Percentiles rank a stretch among this genome's conserved stretches.
These are phyloP conservation scores for Cucurbita moschata DNA, from an alignment of 306 rosid genomes.

Conservation along the genomic window DNA sequence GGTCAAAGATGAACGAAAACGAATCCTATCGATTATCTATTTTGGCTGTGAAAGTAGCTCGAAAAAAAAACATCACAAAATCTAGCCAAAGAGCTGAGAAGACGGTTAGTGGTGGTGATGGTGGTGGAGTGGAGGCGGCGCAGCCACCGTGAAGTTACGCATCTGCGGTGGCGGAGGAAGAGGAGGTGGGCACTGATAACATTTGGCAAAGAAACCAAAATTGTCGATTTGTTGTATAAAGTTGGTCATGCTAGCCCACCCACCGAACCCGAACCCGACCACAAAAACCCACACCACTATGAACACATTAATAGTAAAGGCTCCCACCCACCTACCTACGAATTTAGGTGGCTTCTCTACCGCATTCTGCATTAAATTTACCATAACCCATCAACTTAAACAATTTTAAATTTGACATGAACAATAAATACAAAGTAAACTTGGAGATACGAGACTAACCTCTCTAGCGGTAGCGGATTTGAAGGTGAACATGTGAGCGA, in stretches of 20 bases:
- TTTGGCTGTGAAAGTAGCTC: neutral
- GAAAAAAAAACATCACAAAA: neutral
- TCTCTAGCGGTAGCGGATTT: conserved; percentile 63
- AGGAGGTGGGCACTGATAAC: conserved; percentile 69
- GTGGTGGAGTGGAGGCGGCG: conserved; percentile 44
- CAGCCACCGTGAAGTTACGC: conserved; percentile 28
- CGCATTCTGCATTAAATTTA: conserved; percentile 48
- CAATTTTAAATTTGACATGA: neutral
- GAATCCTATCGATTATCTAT: neutral
- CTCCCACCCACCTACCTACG: conserved; percentile 79
- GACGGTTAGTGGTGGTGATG: conserved; percentile 16
- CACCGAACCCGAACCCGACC: conserved; percentile 94
- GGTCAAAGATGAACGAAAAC: neutral
- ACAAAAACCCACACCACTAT: conserved; percentile 77
- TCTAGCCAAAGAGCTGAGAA: neutral
- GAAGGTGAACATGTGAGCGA: conserved; percentile 77
- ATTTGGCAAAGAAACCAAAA: conserved; percentile 88
- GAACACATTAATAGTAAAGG: conserved; percentile 51
- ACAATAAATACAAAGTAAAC: neutral
- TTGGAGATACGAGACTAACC: conserved; percentile 20
- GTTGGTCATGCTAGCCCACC: conserved; percentile 96
- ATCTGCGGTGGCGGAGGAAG: conserved; percentile 13
- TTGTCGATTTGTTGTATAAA: conserved; percentile 72
- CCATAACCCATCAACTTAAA: neutral
- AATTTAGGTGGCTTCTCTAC: conserved; percentile 79